These are phyloP conservation scores for Colletotrichum liaoningense DNA, from an alignment of 2,329 filamentous ascomycete species.

Conservation along the genomic window DNA sequence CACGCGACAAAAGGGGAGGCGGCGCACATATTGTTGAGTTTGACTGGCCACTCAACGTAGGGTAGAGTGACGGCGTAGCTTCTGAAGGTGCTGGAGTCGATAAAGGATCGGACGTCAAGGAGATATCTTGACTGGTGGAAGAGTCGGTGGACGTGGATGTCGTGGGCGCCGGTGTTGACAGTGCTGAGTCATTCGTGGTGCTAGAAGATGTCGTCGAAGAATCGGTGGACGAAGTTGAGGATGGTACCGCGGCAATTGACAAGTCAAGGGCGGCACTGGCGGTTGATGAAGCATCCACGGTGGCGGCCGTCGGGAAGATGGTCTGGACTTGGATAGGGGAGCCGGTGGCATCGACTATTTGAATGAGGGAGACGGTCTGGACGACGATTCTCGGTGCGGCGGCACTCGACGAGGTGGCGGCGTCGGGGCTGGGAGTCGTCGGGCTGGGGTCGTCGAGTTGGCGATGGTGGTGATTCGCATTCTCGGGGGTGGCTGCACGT, in stretches of 20 bases:
- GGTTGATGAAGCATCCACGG: slow-evolving; percentile 45
- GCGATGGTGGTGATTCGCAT: slow-evolving; percentile 41
- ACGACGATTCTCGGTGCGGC: slow-evolving; percentile 54
- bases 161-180: slow-evolving; percentile 35
- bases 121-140: slow-evolving; percentile 28
- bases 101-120: slow-evolving; percentile 47
- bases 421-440: slow-evolving; percentile 22
- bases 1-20: not conserved
- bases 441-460: slow-evolving; percentile 41
- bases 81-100: slow-evolving; percentile 28
- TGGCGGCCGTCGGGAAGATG: slow-evolving; percentile 50
- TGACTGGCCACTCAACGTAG: slow-evolving; percentile 34
- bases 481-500: slow-evolving; percentile 41
- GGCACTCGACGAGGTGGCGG: slow-evolving; percentile 29
- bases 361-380: slow-evolving; percentile 66
- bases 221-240: slow-evolving; percentile 13
- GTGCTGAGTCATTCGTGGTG: slow-evolving; percentile 7
- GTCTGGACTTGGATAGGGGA: slow-evolving; percentile 58
- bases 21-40: slow-evolving; percentile 42
- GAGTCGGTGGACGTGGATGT: slow-evolving; percentile 41
- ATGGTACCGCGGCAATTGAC: slow-evolving; percentile 10
- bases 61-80: slow-evolving; percentile 28
- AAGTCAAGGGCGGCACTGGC: slow-evolving; percentile 21
- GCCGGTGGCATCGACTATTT: slow-evolving; percentile 62
- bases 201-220: not conserved